These are phyloP conservation scores for Syzygium aqueum DNA, from an alignment of 345 rosid genomes.

Conservation along the genomic window DNA sequence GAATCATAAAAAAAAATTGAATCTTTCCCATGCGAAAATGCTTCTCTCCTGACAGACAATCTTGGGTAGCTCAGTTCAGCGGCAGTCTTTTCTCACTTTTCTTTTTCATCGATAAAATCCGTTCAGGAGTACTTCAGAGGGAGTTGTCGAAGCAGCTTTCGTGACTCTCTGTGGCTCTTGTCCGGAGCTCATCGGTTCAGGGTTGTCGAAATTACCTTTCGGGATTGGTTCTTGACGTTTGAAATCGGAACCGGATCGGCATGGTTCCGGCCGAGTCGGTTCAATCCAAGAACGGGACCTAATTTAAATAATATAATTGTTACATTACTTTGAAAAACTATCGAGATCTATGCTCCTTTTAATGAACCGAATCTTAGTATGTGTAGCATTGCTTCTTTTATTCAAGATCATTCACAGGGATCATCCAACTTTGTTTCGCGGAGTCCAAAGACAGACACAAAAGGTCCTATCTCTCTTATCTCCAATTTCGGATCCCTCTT, in stretches of 20 bases:
- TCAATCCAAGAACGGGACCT: not conserved
- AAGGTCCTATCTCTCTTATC: not conserved
- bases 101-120: not conserved
- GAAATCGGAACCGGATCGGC: not conserved
- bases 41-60: not conserved
- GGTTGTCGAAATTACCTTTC: not conserved
- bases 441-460: not conserved
- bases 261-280: not conserved
- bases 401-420: not conserved
- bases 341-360: not conserved
- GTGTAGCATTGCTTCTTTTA: not conserved
- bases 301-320: too few species aligned
- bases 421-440: not conserved
- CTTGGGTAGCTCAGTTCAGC: not conserved
- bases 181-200: not conserved
- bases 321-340: not conserved
- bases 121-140: not conserved
- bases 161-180: too few species aligned
- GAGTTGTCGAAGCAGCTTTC: not conserved
- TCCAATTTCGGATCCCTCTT: not conserved
- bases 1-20: not conserved
- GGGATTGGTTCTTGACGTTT: not conserved
- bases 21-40: not conserved
- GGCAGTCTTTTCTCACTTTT: not conserved
- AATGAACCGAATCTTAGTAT: not conserved